A percentile compares a stretch with the other conserved stretches of the same genome.
Conservation (phyloP, 257 asterid species). For the Striga asiatica region DNA sequence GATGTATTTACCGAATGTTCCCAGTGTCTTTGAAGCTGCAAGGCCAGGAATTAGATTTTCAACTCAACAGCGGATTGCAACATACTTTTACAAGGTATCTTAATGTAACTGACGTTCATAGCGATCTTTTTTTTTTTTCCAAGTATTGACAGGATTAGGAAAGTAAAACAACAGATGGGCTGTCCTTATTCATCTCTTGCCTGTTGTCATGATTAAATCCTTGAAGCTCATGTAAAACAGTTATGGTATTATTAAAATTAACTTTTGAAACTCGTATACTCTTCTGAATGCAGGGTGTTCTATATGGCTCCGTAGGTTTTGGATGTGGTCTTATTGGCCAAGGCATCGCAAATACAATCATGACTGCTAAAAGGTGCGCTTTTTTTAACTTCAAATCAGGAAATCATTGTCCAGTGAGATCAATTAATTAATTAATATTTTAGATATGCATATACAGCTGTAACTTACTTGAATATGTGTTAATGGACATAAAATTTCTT, state of each 20-base stretch:
- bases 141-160: background rate
- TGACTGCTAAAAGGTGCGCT: conserved; percentile 79
- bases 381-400: no score
- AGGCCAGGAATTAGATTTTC: conserved; percentile 82
- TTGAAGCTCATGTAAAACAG: conserved; percentile 7
- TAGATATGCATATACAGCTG: no score
- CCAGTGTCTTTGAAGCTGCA: conserved; percentile 87
- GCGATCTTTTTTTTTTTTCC: background rate
- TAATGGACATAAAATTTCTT: no score
- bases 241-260: background rate
- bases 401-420: no score
- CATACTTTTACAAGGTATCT: conserved; percentile 83
- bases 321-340: conserved; percentile 88
- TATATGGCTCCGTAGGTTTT: conserved; percentile 94
- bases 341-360: conserved; percentile 89
- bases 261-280: conserved; percentile 12
- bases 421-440: no score
- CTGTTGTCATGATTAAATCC: conserved; percentile 6
- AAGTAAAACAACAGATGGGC: background rate
- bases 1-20: no score
- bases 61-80: conserved; percentile 66
- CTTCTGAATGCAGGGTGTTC: conserved; percentile 50
- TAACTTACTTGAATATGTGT: no score
- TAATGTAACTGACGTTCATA: background rate
- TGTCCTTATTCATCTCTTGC: background rate